Conservation (phyloP, 2,329 filamentous ascomycete species). For the Ophiostoma novo-ulmi region DNA sequence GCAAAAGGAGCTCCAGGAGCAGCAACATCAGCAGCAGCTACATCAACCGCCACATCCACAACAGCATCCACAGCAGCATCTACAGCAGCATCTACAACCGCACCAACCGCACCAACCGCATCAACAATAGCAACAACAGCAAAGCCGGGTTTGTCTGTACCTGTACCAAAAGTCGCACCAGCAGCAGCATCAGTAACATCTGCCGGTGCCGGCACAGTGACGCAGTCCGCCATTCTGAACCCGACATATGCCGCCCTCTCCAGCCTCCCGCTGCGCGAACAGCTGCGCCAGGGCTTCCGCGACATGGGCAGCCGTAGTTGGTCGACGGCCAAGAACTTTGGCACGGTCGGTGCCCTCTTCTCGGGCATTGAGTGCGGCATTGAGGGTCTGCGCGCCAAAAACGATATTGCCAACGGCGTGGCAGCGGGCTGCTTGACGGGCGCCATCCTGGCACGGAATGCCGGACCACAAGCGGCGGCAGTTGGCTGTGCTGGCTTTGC, state of each 20-base stretch:
- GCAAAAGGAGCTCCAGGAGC: conserved; percentile 14
- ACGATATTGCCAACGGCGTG: conserved; percentile 84
- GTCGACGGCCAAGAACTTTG: conserved; percentile 89
- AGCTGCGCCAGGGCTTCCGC: conserved; percentile 79
- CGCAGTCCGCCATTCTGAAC: conserved; percentile 5
- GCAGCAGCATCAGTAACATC: conserved; percentile 17
- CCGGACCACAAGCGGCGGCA: conserved; percentile 81
- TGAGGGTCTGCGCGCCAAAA: conserved; percentile 87
- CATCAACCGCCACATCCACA: conserved; percentile 13
- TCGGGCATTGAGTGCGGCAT: conserved; percentile 92
- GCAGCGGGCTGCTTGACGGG: conserved; percentile 87
- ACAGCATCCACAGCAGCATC: conserved; percentile 9
- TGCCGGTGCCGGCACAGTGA: conserved; percentile 28
- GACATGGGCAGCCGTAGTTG: conserved; percentile 87
- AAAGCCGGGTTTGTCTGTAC: neutral
- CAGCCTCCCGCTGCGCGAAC: conserved; percentile 74
- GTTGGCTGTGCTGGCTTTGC: conserved; percentile 91
- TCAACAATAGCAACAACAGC: conserved; percentile 15
- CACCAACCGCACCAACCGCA: neutral
- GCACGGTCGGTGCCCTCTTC: conserved; percentile 86
- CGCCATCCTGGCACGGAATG: conserved; percentile 77
- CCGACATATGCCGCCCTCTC: conserved; percentile 38
- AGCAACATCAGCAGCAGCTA: conserved; percentile 11
- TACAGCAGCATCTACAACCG: neutral
- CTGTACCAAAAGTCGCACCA: neutral